A percentile compares a stretch with the other conserved stretches of the same genome.
phyloP scores from a whole-genome alignment of 169 alveolate genomes.

The Cryptosporidium sp. region DNA sequence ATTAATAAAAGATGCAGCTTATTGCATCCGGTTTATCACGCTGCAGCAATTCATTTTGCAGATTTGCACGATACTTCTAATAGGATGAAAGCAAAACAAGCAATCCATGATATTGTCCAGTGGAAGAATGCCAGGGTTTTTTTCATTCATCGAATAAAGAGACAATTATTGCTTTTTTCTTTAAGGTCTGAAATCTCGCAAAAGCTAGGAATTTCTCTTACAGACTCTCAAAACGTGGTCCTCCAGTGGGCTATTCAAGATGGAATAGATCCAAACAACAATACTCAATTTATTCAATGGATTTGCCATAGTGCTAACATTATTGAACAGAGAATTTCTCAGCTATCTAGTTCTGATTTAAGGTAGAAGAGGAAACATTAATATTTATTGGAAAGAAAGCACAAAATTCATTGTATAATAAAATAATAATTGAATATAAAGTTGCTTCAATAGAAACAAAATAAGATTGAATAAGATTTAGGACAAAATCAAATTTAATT shows the following conservation, averaged over 20 bases:
- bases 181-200: slow-evolving; percentile 76
- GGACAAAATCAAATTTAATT: background rate
- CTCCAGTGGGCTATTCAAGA: slow-evolving; percentile 65
- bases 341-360: slow-evolving; percentile 20
- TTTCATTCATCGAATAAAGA: slow-evolving; percentile 81
- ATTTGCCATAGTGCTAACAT: slow-evolving; percentile 58
- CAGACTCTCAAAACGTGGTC: slow-evolving; percentile 46
- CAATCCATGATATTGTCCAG: slow-evolving; percentile 80
- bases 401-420: background rate
- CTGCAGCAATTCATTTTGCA: slow-evolving; percentile 83
- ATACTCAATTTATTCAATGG: slow-evolving; percentile 63
- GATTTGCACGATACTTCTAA: slow-evolving; percentile 87
- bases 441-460: background rate
- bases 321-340: slow-evolving; percentile 55
- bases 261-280: slow-evolving; percentile 61
- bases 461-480: background rate
- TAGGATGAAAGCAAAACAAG: slow-evolving; percentile 88
- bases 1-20: slow-evolving; percentile 79
- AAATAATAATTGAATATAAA: no score
- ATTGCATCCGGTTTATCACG: slow-evolving; percentile 79
- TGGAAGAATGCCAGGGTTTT: slow-evolving; percentile 85
- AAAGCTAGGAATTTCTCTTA: slow-evolving; percentile 35
- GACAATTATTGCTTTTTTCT: slow-evolving; percentile 80
- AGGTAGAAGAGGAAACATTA: background rate
- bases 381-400: no score